Conservation (phyloP, 129 eudicot genomes). For the Artemisia argyi region DNA sequence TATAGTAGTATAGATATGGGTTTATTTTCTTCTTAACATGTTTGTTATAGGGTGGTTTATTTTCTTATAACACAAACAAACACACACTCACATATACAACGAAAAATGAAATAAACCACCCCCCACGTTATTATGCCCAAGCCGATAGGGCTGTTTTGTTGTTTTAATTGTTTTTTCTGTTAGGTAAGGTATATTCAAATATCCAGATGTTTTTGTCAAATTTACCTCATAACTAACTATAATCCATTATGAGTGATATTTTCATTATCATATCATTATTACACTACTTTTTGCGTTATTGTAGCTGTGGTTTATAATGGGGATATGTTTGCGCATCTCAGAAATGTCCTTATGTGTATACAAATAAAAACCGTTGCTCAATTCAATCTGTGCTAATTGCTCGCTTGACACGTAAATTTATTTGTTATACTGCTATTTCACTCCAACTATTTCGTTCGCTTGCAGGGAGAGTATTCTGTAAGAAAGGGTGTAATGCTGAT, state of each 20-base stretch:
- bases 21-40: too few relatives aligned
- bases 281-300: conserved; percentile 3
- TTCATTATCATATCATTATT: background rate
- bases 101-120: too few relatives aligned
- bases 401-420: background rate
- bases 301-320: background rate
- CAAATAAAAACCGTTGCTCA: conserved; percentile 7
- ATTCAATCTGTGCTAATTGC: background rate
- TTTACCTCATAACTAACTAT: too few relatives aligned
- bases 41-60: too few relatives aligned
- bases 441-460: background rate
- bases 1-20: too few relatives aligned
- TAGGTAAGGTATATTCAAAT: too few relatives aligned
- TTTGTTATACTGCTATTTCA: background rate
- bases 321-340: conserved; percentile 1
- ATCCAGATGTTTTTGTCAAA: too few relatives aligned
- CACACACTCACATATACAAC: too few relatives aligned
- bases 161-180: too few relatives aligned
- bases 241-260: background rate
- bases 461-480: conserved; percentile 98
- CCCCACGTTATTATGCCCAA: too few relatives aligned
- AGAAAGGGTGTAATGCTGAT: conserved; percentile 91
- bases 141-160: too few relatives aligned
- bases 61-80: too few relatives aligned
- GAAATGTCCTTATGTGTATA: conserved; percentile 1